These are phyloP conservation scores for Melanomma pulvis-pyrius DNA, from an alignment of 495 filamentous ascomycete species.

Conservation along the genomic window DNA sequence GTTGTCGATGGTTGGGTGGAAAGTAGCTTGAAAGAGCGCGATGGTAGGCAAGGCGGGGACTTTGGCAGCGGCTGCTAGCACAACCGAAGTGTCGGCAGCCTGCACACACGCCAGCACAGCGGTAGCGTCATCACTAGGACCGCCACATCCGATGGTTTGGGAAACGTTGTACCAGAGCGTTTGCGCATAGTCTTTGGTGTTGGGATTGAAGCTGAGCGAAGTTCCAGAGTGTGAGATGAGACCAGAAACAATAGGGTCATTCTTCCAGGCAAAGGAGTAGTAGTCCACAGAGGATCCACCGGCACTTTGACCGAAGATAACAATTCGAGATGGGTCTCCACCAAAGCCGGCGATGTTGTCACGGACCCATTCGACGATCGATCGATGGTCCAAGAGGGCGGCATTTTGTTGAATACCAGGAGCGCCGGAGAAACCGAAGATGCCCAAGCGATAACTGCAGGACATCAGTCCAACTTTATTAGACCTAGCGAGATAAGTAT, in stretches of 20 bases:
- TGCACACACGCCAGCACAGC: conserved; percentile 53
- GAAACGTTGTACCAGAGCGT: conserved; percentile 49
- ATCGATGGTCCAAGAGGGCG: conserved; percentile 52
- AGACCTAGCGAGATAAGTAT: neutral
- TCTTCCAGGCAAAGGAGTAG: conserved; percentile 53
- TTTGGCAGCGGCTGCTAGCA: conserved; percentile 45
- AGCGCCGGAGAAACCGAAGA: conserved; percentile 55
- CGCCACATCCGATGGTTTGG: conserved; percentile 49
- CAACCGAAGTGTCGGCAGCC: conserved; percentile 38
- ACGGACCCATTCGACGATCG: conserved; percentile 58
- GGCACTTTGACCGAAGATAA: conserved; percentile 59
- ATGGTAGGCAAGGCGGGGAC: conserved; percentile 37
- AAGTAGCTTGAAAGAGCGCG: conserved; percentile 42
- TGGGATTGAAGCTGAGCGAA: conserved; percentile 51
- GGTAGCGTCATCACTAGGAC: conserved; percentile 8
- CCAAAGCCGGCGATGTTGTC: conserved; percentile 63
- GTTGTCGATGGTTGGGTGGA: conserved; percentile 54
- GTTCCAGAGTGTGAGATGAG: conserved; percentile 60
- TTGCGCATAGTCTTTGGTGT: conserved; percentile 38
- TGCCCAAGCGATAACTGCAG: conserved; percentile 50
- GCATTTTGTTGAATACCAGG: conserved; percentile 48
- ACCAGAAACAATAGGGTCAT: conserved; percentile 49
- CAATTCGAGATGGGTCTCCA: conserved; percentile 56
- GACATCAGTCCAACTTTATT: neutral
- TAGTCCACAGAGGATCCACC: conserved; percentile 56